Evolutionary conservation across 768 basidiomycete species (phyloP).

Genomic region (Boletellus ananiceps): DNA sequence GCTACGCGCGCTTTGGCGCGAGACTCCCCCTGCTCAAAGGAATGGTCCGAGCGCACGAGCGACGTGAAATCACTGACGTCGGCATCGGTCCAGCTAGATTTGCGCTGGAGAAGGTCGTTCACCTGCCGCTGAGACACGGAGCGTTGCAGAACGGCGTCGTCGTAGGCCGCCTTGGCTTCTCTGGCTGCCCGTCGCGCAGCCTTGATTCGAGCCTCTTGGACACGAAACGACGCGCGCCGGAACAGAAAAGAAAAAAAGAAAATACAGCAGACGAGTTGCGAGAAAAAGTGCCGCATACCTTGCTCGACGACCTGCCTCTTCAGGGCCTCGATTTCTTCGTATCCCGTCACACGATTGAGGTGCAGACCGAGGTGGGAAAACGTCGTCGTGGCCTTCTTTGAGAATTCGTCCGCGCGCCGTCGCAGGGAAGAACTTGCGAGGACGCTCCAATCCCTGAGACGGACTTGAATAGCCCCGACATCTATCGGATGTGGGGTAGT

Average conservation of each 20-base stretch:
- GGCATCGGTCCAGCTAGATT: constrained; percentile 84
- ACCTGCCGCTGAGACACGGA: constrained; percentile 91
- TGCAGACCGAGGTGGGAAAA: constrained; percentile 73
- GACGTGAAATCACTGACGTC: constrained; percentile 87
- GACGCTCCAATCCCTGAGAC: constrained; percentile 45
- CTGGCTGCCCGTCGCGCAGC: constrained; percentile 62
- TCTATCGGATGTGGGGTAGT: constrained; percentile 6
- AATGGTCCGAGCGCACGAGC: constrained; percentile 87
- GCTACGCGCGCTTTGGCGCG: constrained; percentile 63
- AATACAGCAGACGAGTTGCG: too few species aligned
- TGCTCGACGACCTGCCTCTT: constrained; percentile 74
- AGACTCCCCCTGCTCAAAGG: constrained; percentile 74
- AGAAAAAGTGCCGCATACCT: constrained; percentile 46
- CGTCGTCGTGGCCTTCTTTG: constrained; percentile 49
- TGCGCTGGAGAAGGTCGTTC: constrained; percentile 91
- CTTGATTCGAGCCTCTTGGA: constrained; percentile 69
- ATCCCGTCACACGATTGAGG: constrained; percentile 87
- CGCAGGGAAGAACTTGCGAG: constrained; percentile 36
- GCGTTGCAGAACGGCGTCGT: constrained; percentile 72
- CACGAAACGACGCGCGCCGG: not conserved
- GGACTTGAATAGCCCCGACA: constrained; percentile 34
- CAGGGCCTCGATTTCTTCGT: constrained; percentile 81
- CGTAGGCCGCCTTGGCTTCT: constrained; percentile 70
- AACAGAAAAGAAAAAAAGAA: too few species aligned
- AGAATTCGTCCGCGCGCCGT: constrained; percentile 53